These are phyloP conservation scores for Yarrowia galli DNA, from an alignment of 1,139 yeast genomes.

Conservation along the genomic window DNA sequence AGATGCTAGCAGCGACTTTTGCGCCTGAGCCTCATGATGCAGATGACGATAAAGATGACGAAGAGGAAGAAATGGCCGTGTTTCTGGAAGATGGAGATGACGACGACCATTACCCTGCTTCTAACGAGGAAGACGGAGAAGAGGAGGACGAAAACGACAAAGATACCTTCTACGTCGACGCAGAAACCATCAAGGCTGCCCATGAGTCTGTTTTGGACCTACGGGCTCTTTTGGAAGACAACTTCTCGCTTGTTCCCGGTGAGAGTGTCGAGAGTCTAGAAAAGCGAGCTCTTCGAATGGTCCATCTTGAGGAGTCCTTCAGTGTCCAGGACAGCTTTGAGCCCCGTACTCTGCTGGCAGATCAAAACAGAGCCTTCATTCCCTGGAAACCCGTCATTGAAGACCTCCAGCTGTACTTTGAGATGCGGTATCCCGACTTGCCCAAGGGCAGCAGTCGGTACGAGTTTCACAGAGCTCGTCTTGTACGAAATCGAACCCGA, in stretches of 20 bases:
- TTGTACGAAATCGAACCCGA: conserved; percentile 25
- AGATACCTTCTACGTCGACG: conserved; percentile 20
- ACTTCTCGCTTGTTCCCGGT: conserved; percentile 39
- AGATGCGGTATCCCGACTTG: conserved; percentile 44
- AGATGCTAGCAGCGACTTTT: neutral
- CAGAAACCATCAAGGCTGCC: conserved; percentile 20
- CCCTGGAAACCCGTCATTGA: conserved; percentile 46
- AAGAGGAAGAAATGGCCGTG: conserved; percentile 30
- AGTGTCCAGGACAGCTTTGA: conserved; percentile 45
- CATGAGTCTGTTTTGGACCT: conserved; percentile 24
- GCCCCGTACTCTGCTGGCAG: conserved; percentile 46
- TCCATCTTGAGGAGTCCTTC: conserved; percentile 44
- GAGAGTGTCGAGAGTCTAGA: conserved; percentile 44
- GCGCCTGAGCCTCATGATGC: no score
- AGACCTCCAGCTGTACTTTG: conserved; percentile 44
- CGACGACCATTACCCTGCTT: conserved; percentile 39
- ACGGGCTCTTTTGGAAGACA: conserved; percentile 8
- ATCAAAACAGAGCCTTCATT: conserved; percentile 47
- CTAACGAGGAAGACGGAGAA: conserved; percentile 42
- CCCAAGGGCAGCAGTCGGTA: conserved; percentile 39
- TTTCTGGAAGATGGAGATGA: conserved; percentile 36
- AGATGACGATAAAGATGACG: neutral
- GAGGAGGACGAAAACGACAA: conserved; percentile 40
- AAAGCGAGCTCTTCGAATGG: conserved; percentile 42
- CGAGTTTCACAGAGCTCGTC: conserved; percentile 18